These are phyloP conservation scores for Neocallimastix lanati DNA, from an alignment of 192 early-diverging fungal species.

Conservation along the genomic window DNA sequence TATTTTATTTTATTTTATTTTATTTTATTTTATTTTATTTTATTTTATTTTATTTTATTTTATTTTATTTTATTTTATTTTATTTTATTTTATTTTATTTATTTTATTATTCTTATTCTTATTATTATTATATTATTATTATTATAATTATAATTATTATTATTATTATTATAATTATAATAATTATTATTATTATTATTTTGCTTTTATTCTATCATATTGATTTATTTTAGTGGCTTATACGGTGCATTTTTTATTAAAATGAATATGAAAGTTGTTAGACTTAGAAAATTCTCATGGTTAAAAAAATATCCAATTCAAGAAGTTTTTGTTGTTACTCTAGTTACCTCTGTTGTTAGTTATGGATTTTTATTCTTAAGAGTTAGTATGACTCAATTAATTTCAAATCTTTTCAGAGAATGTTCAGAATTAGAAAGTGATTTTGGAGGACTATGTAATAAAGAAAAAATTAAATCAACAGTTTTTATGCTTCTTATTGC, in stretches of 20 bases:
- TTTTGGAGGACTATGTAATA: conserved; percentile 12
- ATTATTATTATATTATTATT: conserved; percentile 46
- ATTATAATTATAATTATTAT: conserved; percentile 15
- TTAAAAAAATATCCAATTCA: conserved; percentile 45
- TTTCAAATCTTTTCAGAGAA: conserved; percentile 76
- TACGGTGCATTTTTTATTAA: conserved; percentile 64
- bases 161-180: conserved; percentile 45
- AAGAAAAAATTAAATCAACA: conserved; percentile 20
- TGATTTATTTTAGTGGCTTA: conserved; percentile 38
- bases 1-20: too few species aligned
- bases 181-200: neutral
- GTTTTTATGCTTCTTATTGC: conserved; percentile 27
- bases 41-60: too few species aligned
- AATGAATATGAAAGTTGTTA: conserved; percentile 45
- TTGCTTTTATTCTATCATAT: neutral
- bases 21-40: too few species aligned
- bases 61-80: too few species aligned
- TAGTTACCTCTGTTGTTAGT: conserved; percentile 52
- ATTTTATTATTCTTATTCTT: too few species aligned
- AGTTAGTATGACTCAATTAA: conserved; percentile 64
- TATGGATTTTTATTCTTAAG: conserved; percentile 41
- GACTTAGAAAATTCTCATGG: conserved; percentile 53
- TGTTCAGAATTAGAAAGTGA: conserved; percentile 34
- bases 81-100: too few species aligned
- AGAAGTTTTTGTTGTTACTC: conserved; percentile 52